A percentile compares a stretch with the other conserved stretches of the same genome.
phyloP scores from a whole-genome alignment of 805 yeast genomes.

The Nakazawaea wyomingensis region DNA sequence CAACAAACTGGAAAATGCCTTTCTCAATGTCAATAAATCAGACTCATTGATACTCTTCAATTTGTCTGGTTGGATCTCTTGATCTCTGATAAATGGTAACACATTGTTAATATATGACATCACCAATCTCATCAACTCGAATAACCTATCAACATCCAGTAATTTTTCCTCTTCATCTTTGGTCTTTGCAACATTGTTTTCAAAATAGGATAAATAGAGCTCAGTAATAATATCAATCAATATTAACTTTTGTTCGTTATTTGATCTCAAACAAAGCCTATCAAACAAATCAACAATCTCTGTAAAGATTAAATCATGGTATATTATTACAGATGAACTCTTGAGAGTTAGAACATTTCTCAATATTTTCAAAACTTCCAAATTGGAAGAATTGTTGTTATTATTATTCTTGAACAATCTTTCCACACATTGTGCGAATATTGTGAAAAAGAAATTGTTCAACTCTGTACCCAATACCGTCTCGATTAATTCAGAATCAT shows the following conservation, averaged over 20 bases:
- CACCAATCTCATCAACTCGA: conserved; percentile 71
- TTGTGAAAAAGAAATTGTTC: conserved; percentile 65
- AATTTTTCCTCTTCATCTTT: conserved; percentile 36
- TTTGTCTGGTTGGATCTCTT: conserved; percentile 27
- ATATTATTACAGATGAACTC: conserved; percentile 52
- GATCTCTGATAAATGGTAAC: conserved; percentile 55
- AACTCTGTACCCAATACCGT: conserved; percentile 51
- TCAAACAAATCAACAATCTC: conserved; percentile 77
- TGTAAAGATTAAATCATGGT: conserved; percentile 61
- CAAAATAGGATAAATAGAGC: conserved; percentile 44
- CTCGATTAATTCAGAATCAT: conserved; percentile 38
- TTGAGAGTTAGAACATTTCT: conserved; percentile 50
- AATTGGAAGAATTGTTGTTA: conserved; percentile 2
- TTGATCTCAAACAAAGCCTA: conserved; percentile 56
- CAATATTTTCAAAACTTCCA: conserved; percentile 52
- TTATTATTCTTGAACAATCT: conserved; percentile 45
- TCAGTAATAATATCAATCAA: conserved; percentile 54
- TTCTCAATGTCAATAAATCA: conserved; percentile 41
- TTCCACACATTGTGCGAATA: conserved; percentile 82
- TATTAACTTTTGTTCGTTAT: conserved; percentile 38
- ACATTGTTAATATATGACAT: conserved; percentile 56
- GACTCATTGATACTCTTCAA: conserved; percentile 18
- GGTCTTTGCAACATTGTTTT: conserved; percentile 15
- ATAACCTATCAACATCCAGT: conserved; percentile 67
- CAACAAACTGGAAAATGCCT: conserved; percentile 46